Evolutionary conservation across 805 yeast genomes (phyloP), one percentile per base, ranked within the genome.

Genomic region (Hanseniaspora nectarophila): DNA sequence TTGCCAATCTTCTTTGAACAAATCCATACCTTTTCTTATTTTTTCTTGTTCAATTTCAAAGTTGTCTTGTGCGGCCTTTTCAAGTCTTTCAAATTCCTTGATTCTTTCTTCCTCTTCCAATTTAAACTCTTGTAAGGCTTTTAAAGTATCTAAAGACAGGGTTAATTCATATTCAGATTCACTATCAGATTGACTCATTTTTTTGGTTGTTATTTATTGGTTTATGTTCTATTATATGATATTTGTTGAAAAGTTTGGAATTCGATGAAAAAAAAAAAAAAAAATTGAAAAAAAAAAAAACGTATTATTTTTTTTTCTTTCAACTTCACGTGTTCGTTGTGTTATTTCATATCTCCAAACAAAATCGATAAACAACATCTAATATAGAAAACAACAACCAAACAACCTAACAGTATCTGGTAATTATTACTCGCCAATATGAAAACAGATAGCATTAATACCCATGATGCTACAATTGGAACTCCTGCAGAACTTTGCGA

Each of bases 1-100:
- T 61, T 86, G 92, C 97, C 97, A 88, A 66, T 88, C 95, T 66
- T 88, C 96, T 61, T 83, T 73, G 65, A 88, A 88, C 35, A 78
- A 72, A 50, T 81, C 85, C 66, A 89, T 89, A 20, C 80, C 76
- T 51, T 75, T 65, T 45, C 62, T 60, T 24, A 55, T 57, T 31
- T 64, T 58, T 37, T 56, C 60, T 54, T 61, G 61, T 26, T 63
- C 59, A 15, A 58, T 58, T 47, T 66, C 64, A 29, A 59, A 63
- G 5, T 65, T 63, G 31, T 75, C 73, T 57, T 84, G 87, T 9
- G 89, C 85, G 50, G 70, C 67, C 51, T 71, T 62, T 56, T 71
- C 72, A 48, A 86, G 62, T 50, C 72, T 65, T 44, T 73, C 74
- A 61, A 85, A 83, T 54, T 75, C 72, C 54, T 77, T 75, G 16